Evolutionary conservation across 177 flowering plant genomes (phyloP), one percentile per base, ranked within the genome.

Genomic region (Vitis hybrid): DNA sequence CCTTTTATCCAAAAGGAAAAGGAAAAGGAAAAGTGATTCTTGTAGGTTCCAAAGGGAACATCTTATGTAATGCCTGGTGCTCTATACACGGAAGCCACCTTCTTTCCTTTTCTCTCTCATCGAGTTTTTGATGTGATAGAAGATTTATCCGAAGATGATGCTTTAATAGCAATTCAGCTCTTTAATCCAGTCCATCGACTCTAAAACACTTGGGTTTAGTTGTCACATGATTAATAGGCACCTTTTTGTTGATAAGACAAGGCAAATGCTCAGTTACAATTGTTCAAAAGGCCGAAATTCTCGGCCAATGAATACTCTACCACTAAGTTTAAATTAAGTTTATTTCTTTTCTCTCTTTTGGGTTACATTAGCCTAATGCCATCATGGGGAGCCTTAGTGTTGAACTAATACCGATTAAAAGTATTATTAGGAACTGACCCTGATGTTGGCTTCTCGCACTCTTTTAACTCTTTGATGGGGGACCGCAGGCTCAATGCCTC

Each of bases 271-370:
- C 62, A 52, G 49, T 65, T 58, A 18, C 62, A 60, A 41, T 52
- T 48, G 61, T 21, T 1, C 59, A 56, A 61, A 68, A 58, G 58
- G 76, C 75, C 82, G 27, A 64, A 54, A 61, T 78, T 76, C 66
- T 59, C 75, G 74, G 72, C 73, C 68, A 76, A 75, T 74, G 66
- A 59, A 74, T 61, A 18, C 49, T 15, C 66, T 74, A 18, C 76
- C 82, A 67, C 77, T 63, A 62, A 64, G 11, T 18, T 17, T 58
- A 63, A 49, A 24, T 15, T 66, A 35, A 35, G 66, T 20, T 41
- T 3, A 12, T 46, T 61, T 56, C 7, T 10, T 12, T 13, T 18
- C 57, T 24, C 20, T 21, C 12, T 32, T 73, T 57, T 58, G 54
- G 41, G 21, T 58, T 49, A 14, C 0, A 51, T 58, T 69, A 21